Evolutionary conservation across 2,329 filamentous ascomycete genomes (phyloP).

Genomic region (Sodiomyces alkalinus): DNA sequence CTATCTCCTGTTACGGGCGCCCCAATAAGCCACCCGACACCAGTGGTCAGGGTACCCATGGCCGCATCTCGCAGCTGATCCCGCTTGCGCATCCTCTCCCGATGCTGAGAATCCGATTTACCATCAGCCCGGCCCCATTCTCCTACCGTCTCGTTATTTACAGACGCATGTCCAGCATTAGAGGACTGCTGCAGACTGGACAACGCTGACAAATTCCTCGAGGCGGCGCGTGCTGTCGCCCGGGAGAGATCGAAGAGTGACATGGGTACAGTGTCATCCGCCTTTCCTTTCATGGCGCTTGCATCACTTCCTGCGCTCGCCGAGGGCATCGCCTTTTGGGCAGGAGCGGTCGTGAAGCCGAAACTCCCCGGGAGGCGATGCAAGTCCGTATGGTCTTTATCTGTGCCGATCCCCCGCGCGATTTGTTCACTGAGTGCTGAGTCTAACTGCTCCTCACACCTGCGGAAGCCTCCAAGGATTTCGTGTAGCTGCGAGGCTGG

Average conservation of each 20-base stretch:
- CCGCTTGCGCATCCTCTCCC: constrained; percentile 45
- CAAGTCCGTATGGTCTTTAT: too few relatives aligned
- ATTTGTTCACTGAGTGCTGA: constrained; percentile 50
- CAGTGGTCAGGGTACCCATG: constrained; percentile 50
- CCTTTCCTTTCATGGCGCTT: constrained; percentile 17
- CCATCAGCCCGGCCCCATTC: constrained; percentile 11
- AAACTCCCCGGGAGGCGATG: constrained; percentile 42
- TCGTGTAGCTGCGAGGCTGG: constrained; percentile 56
- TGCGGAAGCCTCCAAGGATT: constrained; percentile 58
- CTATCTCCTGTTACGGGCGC: too few relatives aligned
- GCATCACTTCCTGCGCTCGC: too few relatives aligned
- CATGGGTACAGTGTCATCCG: constrained; percentile 44
- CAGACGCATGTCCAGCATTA: constrained; percentile 10
- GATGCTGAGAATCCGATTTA: constrained; percentile 12
- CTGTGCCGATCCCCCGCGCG: constrained; percentile 54
- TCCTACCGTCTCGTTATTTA: constrained; percentile 1
- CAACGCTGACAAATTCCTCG: constrained; percentile 40
- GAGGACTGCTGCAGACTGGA: constrained; percentile 32
- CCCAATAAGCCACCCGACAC: constrained; percentile 53
- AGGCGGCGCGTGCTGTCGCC: constrained; percentile 43
- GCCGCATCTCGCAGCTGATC: constrained; percentile 55
- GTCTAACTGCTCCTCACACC: constrained; percentile 65
- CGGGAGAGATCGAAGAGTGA: constrained; percentile 50
- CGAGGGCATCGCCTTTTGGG: too few relatives aligned
- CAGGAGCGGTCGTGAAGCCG: constrained; percentile 17